Base-by-base conservation (phyloP, 176 grass and related monocot genomes). In the Elaeis guineensis region DNA sequence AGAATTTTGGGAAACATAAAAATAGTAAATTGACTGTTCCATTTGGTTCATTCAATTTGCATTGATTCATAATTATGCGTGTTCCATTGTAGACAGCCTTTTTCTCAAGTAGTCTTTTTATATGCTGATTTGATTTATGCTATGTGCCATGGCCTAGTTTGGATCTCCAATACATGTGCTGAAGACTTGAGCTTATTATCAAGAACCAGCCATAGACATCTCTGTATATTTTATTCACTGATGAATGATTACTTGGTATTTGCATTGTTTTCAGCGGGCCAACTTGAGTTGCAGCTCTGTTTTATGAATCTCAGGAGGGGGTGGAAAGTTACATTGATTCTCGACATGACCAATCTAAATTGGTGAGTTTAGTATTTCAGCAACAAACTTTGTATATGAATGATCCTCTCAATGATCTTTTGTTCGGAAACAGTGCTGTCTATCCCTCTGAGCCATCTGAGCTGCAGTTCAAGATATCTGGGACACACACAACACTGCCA, bases 401-500 rank as follows among this genome's bases (percentile, higher is more conserved):
- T 50, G 54, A 3, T 21, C 21, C 19, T 60, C 58, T 29, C 6
- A 20, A 7, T 17, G 5, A 17, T 25, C 21, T 54, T 19, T 32
- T 51, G 16, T 29, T 52, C 1, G 35, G 68, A 11, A 8, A 75
- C 88, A 98, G 94, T 11, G 77, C 49, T 2, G 50, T 83, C 51
- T 98, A 98, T 78, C 87, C 94, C 15, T 83, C 76, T 49, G 84
- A 77, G 51, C 76, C 87, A 54, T 89, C 81, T 7, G 93, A 88
- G 60, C 8, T 92, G 59, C 63, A 59, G 28, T 81, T 89, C 50
- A 82, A 77, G 52, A 73, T 92, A 20, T 74, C 59, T 1, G 29
- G 75, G 55, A 61, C 35, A 48, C 55, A 78, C 52, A 92, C 82
- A 58, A 92, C 86, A 39, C 15, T 92, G 69, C 52, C 82, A 58